Evolutionary conservation across 345 rosid species (phyloP), one percentile per base, ranked within the genome.

Genomic region (Eucalyptus guilfoylei): DNA sequence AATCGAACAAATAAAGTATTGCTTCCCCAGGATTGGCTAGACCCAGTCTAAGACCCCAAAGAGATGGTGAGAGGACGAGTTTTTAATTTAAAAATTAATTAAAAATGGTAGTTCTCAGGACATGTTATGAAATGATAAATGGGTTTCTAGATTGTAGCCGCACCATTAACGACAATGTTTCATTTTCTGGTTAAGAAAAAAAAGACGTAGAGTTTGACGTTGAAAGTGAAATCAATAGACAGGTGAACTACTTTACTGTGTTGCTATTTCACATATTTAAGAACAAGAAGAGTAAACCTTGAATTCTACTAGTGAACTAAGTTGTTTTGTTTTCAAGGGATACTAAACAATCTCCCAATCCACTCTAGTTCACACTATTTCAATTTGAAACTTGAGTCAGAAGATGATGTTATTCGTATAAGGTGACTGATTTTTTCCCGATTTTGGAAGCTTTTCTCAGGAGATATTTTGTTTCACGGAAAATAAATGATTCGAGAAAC

Each of bases 381-480:
- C 28, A 12, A 6, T 76, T 21, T 4, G 14, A 40, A 40, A 76
- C 47, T 76, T 11, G 28, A 21, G 47, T 11, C 37, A 76, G 28
- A 72, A 37, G 28, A 64, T 64, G 21, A n/a, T 37, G 32, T n/a
- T 14, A 14, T 14, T 4, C 10, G 5, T n/a, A 14, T n/a, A 64
- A 64, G 76, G 76, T 7, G 34, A 62, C 16, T 62, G 34, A 62
- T 30, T 62, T 28, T 6, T 34, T 62, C 69, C n/a, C 17, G 34
- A 62, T 30, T 62, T 6, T 60, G 69, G 69, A 62, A 62, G 32
- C 16, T 62, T 62, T 30, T 13, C 9, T 6, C 13, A 11, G 7
- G 37, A 14, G 4, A 4, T 5, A 4, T 28, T 28, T 30, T 64
- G 5, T 64, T 64, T 64, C 3, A 1, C 1, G 1, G 4, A 62